Base-by-base conservation (phyloP, 2,329 filamentous ascomycete species). In the Coleophoma crateriformis region DNA sequence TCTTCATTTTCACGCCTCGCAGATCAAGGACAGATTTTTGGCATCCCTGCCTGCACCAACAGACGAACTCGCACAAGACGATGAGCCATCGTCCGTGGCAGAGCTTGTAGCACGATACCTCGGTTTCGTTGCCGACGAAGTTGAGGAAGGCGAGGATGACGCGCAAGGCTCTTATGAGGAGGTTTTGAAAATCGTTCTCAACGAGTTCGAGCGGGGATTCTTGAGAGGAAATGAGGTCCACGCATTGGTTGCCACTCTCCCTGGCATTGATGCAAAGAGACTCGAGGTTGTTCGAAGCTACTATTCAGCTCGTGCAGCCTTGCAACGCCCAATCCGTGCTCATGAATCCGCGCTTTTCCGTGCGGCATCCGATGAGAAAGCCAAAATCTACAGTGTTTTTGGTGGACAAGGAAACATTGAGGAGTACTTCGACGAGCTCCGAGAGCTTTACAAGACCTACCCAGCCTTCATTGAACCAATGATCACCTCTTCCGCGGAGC, bases 371-470 rank as follows among this genome's bases (percentile, higher is more conserved):
- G 91, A 96, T 55, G 85, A 82, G 54, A 84, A 85, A 49, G 91
- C 91, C 48, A 85, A 82, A 61, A 81, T 99, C 52, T 99, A 96
- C 74, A 91, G 85, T 57, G 90, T 99, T 54, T 96, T 97, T 59
- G 94, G 94, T 52, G 94, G 94, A 7, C 94, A 99, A 69, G 94
- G 94, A 61, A 99, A 99, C 70, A 97, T 99, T 56, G 92, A 99
- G 71, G 95, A 99, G 72, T 99, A 99, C 72, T 99, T 99, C 64
- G 92, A 99, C 60, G 94, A 99, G 74, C 81, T 99, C 54, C 85
- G 94, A 50, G 87, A 95, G 68, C 81, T 97, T 51, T 92, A 92
- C 74, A 84, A 78, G 61, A 96, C 91, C 52, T 99, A 99, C 71
- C 86, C 88, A 12, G 87, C 87, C 27, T 95, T 99, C 59, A 83